Base-by-base conservation (phyloP, 2,329 filamentous ascomycete genomes). In the Hyphodiscus sp. region DNA sequence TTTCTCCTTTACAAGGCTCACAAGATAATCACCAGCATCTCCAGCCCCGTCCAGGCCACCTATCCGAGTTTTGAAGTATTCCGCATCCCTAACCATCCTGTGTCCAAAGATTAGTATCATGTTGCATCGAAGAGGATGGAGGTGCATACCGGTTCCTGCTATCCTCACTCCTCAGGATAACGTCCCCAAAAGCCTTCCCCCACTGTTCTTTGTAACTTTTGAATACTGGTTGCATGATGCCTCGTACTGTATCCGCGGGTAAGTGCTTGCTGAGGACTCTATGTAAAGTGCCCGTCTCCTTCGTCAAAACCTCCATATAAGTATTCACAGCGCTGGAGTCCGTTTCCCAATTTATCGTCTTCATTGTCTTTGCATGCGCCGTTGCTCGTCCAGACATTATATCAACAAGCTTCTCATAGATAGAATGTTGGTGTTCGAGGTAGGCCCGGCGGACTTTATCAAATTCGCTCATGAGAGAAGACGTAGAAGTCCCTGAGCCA, bases 341-440 rank as follows among this genome's bases (percentile, higher is more conserved):
- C 53, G 66, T 50, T 56, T 87, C 82, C 80, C 84, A 88, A 55
- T 87, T 75, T 45, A 87, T 79, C 56, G 79, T 79, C 61, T 78
- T 81, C 75, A 89, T 81, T 8, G 79, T 73, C 55, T 78, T 80
- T 44, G 85, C 79, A 62, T 86, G 84, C 2, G 80, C 72, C 2
- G 76, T 73, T 2, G 83, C 81, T 20, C 85, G 76, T 19, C 77
- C 77, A 30, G 79, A 79, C 80, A 89, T 87, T 51, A 89, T 89
- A 53, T 87, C 85, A 10, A 87, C 81, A 2, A 89, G 72, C 63
- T 89, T 89, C 56, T 87, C 85, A 61, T 87, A 83, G 50, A 89
- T 88, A 16, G 81, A 82, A 43, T 77, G 76, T 62, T 89, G 86
- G 62, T 89, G 86, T 62, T 89, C 86, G 58, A 87, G 82, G 54